Conservation (phyloP, 148 eudicot species). For the Cornus florida region DNA sequence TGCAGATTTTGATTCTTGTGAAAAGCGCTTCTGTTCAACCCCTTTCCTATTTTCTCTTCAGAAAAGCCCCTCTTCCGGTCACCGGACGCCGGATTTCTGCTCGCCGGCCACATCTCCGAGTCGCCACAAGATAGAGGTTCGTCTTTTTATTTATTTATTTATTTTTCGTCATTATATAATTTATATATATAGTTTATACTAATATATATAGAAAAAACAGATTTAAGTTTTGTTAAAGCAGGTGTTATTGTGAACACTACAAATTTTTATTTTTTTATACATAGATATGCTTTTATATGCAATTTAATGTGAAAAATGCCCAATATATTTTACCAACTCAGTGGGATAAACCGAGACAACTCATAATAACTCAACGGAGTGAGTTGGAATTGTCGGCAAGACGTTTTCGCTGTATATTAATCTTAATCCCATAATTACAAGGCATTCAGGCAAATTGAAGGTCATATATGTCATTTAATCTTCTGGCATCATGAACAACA, state of each 20-base stretch:
- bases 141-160: neutral
- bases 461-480: constrained; percentile 15
- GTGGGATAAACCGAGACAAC: constrained; percentile 17
- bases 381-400: constrained; percentile 39
- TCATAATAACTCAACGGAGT: constrained; percentile 23
- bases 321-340: neutral
- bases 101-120: constrained; percentile 64
- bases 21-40: constrained; percentile 49
- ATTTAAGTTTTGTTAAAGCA: no score
- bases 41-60: constrained; percentile 65
- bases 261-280: no score
- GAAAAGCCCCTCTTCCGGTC: constrained; percentile 43
- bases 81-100: constrained; percentile 43
- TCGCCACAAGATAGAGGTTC: constrained; percentile 51
- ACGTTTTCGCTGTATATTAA: constrained; percentile 37
- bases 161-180: neutral
- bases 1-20: constrained; percentile 26
- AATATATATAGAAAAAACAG: no score
- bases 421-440: constrained; percentile 17
- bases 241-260: no score
- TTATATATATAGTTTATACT: no score
- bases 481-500: neutral
- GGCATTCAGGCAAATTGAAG: constrained; percentile 1
- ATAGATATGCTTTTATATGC: no score
- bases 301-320: neutral